Percentiles rank a stretch among this genome's conserved stretches.
phyloP scores from a whole-genome alignment of 2,329 filamentous ascomycete genomes.

The Penicillium sp. region DNA sequence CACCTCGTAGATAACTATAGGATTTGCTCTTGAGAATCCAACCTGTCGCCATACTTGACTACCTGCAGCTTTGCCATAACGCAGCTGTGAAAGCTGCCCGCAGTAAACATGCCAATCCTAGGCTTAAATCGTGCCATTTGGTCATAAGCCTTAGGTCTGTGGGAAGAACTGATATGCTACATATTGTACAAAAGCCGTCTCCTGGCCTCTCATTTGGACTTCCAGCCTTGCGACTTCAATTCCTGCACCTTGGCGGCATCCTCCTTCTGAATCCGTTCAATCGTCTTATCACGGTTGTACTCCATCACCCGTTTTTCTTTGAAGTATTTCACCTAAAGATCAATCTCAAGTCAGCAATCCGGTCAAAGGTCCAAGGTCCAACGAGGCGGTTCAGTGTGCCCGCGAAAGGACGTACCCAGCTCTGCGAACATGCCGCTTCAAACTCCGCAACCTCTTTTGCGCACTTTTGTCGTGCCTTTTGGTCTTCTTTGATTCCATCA shows the following conservation, averaged over 20 bases:
- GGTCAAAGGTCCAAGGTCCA: no score
- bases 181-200: slow-evolving; percentile 25
- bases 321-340: slow-evolving; percentile 81
- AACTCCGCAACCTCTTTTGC: slow-evolving; percentile 61
- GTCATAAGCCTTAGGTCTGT: slow-evolving; percentile 17
- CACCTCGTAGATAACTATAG: background rate
- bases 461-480: slow-evolving; percentile 57
- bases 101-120: background rate
- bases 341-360: background rate
- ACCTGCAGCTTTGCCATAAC: no score
- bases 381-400: no score
- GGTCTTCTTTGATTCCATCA: slow-evolving; percentile 63
- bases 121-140: background rate
- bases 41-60: no score
- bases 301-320: slow-evolving; percentile 95
- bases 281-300: slow-evolving; percentile 73
- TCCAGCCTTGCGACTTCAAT: slow-evolving; percentile 43
- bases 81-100: no score
- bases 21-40: no score
- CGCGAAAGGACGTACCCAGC: slow-evolving; percentile 66
- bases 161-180: slow-evolving; percentile 29
- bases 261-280: slow-evolving; percentile 70
- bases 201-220: slow-evolving; percentile 19
- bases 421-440: slow-evolving; percentile 78
- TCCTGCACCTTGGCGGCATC: slow-evolving; percentile 61